Evolutionary conservation across 2,329 filamentous ascomycete genomes (phyloP).

Genomic region (Colletotrichum destructivum): DNA sequence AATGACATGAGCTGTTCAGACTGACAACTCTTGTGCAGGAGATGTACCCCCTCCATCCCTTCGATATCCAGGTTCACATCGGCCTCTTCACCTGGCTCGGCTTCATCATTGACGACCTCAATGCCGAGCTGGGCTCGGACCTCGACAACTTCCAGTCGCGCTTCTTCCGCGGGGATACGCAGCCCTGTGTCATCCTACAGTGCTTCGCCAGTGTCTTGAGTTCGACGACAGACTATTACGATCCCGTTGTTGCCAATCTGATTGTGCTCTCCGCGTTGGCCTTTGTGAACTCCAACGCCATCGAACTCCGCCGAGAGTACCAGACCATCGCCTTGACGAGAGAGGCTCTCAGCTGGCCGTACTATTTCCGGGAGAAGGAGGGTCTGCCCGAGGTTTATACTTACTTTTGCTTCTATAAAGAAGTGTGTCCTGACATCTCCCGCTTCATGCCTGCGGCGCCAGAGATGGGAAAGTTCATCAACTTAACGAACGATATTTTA

Average conservation of each 20-base stretch:
- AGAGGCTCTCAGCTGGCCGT: conserved; percentile 46
- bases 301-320: conserved; percentile 45
- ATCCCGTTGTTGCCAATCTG: conserved; percentile 47
- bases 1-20: neutral
- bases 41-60: conserved; percentile 42
- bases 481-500: conserved; percentile 48
- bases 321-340: conserved; percentile 42
- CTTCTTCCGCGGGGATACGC: conserved; percentile 44
- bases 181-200: conserved; percentile 44
- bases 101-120: conserved; percentile 50
- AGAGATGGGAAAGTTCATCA: conserved; percentile 48
- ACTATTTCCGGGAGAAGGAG: conserved; percentile 48
- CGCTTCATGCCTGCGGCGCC: conserved; percentile 48
- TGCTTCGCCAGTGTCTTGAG: conserved; percentile 46
- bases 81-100: conserved; percentile 51
- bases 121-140: conserved; percentile 41
- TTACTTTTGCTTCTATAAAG: conserved; percentile 49
- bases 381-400: conserved; percentile 48
- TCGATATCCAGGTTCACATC: conserved; percentile 50
- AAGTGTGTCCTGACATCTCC: conserved; percentile 47
- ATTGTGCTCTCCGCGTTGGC: conserved; percentile 49
- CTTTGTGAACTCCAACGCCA: conserved; percentile 48
- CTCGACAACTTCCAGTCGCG: conserved; percentile 47
- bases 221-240: conserved; percentile 45
- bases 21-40: conserved; percentile 21